A percentile compares a stretch with the other conserved stretches of the same genome.
Evolutionary conservation across 1,284 basidiomycete species (phyloP).

Genomic region (Apiotrichum siamense): DNA sequence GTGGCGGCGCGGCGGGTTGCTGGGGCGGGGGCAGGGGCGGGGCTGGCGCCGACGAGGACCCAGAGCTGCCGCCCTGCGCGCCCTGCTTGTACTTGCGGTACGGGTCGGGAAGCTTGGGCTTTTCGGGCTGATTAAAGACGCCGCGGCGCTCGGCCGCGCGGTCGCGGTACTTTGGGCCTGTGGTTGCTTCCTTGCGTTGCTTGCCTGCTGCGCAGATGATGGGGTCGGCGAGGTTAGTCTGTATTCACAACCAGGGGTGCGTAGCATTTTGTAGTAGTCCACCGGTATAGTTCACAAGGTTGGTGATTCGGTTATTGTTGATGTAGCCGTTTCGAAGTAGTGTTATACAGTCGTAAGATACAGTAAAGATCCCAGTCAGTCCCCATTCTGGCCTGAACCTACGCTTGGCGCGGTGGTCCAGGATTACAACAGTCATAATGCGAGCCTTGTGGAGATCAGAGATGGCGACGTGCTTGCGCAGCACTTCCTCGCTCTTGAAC

Average conservation of each 20-base stretch:
- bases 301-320: not conserved
- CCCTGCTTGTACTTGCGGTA: conserved; percentile 40
- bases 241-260: conserved; percentile 22
- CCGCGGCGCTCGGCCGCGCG: conserved; percentile 80
- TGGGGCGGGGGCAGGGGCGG: not conserved
- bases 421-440: conserved; percentile 27
- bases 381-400: conserved; percentile 22
- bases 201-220: conserved; percentile 65
- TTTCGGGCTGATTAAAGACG: conserved; percentile 82
- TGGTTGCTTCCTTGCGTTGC: conserved; percentile 56
- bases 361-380: conserved; percentile 19
- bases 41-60: not conserved
- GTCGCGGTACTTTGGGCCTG: conserved; percentile 72
- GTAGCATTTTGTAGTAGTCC: not conserved
- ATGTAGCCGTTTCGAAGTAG: too few species aligned
- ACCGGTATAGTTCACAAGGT: conserved; percentile 1
- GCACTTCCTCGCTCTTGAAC: conserved; percentile 77
- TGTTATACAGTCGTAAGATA: conserved; percentile 1
- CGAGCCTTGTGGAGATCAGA: conserved; percentile 88
- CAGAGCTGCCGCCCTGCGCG: conserved; percentile 1
- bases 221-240: conserved; percentile 75
- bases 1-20: conserved; percentile 14
- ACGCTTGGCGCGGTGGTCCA: conserved; percentile 11
- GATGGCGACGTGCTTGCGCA: conserved; percentile 78
- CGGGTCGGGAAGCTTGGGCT: conserved; percentile 52